Base-by-base conservation (phyloP, 1,284 basidiomycete species). In the Fomitiporia mediterranea region DNA sequence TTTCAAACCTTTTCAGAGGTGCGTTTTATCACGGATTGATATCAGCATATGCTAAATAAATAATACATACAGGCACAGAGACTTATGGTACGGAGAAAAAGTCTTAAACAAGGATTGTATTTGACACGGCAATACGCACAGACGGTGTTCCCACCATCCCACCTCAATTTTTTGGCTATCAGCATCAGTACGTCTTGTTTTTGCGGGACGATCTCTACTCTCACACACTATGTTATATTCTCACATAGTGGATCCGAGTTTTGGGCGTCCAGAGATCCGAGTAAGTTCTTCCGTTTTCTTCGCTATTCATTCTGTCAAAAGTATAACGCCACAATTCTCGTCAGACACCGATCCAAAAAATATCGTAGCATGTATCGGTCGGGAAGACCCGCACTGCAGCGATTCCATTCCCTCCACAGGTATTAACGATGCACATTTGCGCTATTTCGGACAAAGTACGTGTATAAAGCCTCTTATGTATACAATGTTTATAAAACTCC, bases 91-190 rank as follows among this genome's bases (percentile, higher is more conserved):
- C 54, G 30, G n/a, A n/a, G n/a, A n/a, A n/a, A n/a, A n/a, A n/a
- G 11, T 35, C 23, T 55, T 23, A 48, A 25, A 51, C 37, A 8
- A 9, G 23, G 38, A 30, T 30, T 15, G 35, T 60, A 39, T 25
- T 32, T 32, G 4, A 5, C n/a, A n/a, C n/a, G n/a, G n/a, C n/a
- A n/a, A n/a, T n/a, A n/a, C n/a, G n/a, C n/a, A 32, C 46, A 76
- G 76, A 78, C 56, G 75, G 76, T 17, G 73, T 78, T 6, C 75
- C 77, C 5, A 76, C 73, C 9, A 70, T 78, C 54, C 67, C 75
- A 39, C 66, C 68, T 8, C 61, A 56, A n/a, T 60, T 1, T 39
- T 59, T 74, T 13, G 76, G 74, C 25, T 78, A 78, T 59, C 66
- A 62, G 32, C 76, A 78, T 57, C 76, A 75, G 76, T 77, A 63